Base-by-base conservation (phyloP, 2,329 filamentous ascomycete species). In the Botrytis aclada region DNA sequence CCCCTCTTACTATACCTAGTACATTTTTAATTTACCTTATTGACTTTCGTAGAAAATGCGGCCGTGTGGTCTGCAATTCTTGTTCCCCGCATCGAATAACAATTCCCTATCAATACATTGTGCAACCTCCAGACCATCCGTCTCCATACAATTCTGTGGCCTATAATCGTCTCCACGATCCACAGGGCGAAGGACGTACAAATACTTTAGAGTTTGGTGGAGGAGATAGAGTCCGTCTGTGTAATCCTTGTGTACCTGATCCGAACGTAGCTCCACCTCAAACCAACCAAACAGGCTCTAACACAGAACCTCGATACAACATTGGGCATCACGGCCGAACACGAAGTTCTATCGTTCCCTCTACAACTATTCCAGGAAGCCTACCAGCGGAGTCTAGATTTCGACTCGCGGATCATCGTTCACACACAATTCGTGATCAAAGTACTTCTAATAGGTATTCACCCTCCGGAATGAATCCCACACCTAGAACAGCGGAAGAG, bases 21-120 rank as follows among this genome's bases (percentile, higher is more conserved):
- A 39, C 39, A 20, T 39, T 41, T 66, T 69, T 39, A 32, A 62
- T 43, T 32, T 39, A 32, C 37, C 16, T 34, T 60, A 41, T 54
- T 76, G 41, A 77, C 66, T 45, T 10, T 60, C 8, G 41, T 74
- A 92, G 91, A 77, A 98, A 97, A 88, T 98, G 95, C 81, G 95
- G 95, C 63, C 87, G 94, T 74, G 95, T 98, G 14, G 95, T 98
- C 37, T 98, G 95, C 82, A 90, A 91, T 73, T 86, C 89, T 32
- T 98, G 95, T 83, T 98, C 95, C 4, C 95, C 95, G 5, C 95
- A 98, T 82, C 89, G 94, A 74, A 98, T 98, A 80, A 97, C 93
- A 5, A 98, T 98, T 75, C 95, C 95, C 1, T 89, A 95, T 76
- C 93, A 96, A 80, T 98, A 93, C 81, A 97, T 98, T 76, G 94